Percentiles rank a stretch among this genome's conserved stretches.
Evolutionary conservation across 768 basidiomycete species (phyloP).

Genomic region (Panaeolus papilionaceus): DNA sequence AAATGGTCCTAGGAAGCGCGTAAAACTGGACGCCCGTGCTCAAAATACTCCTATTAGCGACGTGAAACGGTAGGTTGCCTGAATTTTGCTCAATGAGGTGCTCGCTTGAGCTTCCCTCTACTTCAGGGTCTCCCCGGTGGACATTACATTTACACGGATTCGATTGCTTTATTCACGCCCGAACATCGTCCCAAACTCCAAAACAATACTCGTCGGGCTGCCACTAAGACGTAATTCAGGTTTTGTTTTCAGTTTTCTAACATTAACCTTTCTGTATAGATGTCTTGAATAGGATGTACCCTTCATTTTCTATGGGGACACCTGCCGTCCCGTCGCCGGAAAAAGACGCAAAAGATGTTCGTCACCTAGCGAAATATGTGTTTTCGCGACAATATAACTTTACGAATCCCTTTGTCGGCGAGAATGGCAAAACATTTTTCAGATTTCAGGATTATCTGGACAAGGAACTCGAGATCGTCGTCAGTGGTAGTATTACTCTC

Average conservation of each 20-base stretch:
- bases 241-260: not conserved
- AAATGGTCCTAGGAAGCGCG: slow-evolving; percentile 36
- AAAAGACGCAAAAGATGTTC: slow-evolving; percentile 53
- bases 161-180: slow-evolving; percentile 76
- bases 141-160: slow-evolving; percentile 57
- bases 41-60: not conserved
- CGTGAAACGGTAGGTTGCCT: not conserved
- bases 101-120: slow-evolving; percentile 10
- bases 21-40: slow-evolving; percentile 27
- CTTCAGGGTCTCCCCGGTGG: slow-evolving; percentile 51
- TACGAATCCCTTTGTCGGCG: slow-evolving; percentile 57
- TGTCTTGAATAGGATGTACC: slow-evolving; percentile 63
- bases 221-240: slow-evolving; percentile 64
- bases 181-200: slow-evolving; percentile 53
- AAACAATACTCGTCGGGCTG: slow-evolving; percentile 64
- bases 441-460: slow-evolving; percentile 60
- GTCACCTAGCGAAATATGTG: slow-evolving; percentile 80
- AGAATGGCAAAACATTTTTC: slow-evolving; percentile 29
- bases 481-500: slow-evolving; percentile 28
- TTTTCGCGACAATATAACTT: slow-evolving; percentile 85
- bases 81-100: not conserved
- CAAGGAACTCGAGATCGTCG: slow-evolving; percentile 76
- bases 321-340: slow-evolving; percentile 32
- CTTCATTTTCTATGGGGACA: slow-evolving; percentile 40
- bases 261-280: slow-evolving; percentile 48